Percentiles rank a stretch among this genome's conserved stretches.
These are phyloP conservation scores for Schrenkiella parvula DNA, from an alignment of 345 rosid species.

Conservation along the genomic window DNA sequence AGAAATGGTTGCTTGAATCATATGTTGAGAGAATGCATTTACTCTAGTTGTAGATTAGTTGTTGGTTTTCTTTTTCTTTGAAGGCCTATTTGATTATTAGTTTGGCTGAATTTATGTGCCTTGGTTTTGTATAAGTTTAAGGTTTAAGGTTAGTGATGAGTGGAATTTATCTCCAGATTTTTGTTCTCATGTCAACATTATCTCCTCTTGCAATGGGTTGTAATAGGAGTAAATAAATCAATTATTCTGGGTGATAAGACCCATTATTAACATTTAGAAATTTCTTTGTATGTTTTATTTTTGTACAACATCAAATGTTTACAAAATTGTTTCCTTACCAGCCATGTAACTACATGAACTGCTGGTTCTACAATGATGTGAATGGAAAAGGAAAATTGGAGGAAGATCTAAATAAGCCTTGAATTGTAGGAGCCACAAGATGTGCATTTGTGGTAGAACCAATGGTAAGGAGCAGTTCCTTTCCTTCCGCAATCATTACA, in stretches of 20 bases:
- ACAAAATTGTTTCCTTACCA: slow-evolving; percentile 17
- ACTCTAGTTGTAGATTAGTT: slow-evolving; percentile 38
- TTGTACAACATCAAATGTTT: slow-evolving; percentile 15
- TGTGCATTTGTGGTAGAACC: slow-evolving; percentile 68
- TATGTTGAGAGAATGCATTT: slow-evolving; percentile 93
- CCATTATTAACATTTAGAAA: slow-evolving; percentile 19
- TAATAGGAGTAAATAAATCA: slow-evolving; percentile 12
- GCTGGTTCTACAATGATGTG: neutral
- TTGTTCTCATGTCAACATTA: neutral
- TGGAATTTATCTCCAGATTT: slow-evolving; percentile 20
- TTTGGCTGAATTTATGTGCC: neutral
- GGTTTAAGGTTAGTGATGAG: slow-evolving; percentile 5
- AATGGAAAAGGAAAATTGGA: neutral
- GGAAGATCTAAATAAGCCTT: slow-evolving; percentile 40
- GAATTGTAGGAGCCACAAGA: slow-evolving; percentile 66
- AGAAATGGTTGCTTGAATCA: slow-evolving; percentile 72
- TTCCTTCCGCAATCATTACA: slow-evolving; percentile 76
- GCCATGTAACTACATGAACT: neutral
- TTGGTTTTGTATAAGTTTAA: slow-evolving; percentile 20
- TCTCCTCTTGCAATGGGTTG: slow-evolving; percentile 18
- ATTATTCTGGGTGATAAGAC: slow-evolving; percentile 15
- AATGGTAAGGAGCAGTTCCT: slow-evolving; percentile 62
- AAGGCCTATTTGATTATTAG: neutral
- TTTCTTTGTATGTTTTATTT: slow-evolving; percentile 21
- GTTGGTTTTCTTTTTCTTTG: neutral